Conservation (phyloP, 495 filamentous ascomycete species). For the Talaromyces trachyspermus region DNA sequence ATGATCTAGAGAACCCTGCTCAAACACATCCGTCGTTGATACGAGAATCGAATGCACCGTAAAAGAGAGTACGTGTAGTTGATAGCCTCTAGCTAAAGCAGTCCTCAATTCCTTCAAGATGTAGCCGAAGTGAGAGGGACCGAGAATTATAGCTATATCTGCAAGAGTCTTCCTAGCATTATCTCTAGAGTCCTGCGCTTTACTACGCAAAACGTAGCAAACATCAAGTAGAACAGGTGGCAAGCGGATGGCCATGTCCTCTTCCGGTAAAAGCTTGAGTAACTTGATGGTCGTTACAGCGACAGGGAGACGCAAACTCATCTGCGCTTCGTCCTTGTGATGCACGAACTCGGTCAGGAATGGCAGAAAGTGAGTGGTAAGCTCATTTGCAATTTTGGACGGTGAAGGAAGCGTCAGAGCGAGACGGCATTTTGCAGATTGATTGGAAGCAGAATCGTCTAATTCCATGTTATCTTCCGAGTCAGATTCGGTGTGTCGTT, state of each 20-base stretch:
- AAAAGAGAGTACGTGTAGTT: conserved; percentile 91
- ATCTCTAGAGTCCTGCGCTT: conserved; percentile 80
- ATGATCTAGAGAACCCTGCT: conserved; percentile 81
- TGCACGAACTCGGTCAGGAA: conserved; percentile 73
- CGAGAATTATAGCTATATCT: conserved; percentile 71
- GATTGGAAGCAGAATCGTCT: conserved; percentile 19
- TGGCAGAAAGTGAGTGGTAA: conserved; percentile 68
- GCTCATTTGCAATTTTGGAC: conserved; percentile 64
- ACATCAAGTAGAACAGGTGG: conserved; percentile 84
- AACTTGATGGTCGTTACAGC: conserved; percentile 82
- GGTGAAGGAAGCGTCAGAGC: conserved; percentile 58
- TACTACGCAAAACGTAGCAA: conserved; percentile 83
- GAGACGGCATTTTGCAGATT: conserved; percentile 39
- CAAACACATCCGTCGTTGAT: conserved; percentile 60
- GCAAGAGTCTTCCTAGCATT: conserved; percentile 81
- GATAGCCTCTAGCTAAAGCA: conserved; percentile 75
- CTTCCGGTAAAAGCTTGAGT: conserved; percentile 66
- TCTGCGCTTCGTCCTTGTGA: conserved; percentile 85
- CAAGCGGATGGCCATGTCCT: conserved; percentile 62
- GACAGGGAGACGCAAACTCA: conserved; percentile 83
- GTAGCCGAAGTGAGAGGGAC: conserved; percentile 77
- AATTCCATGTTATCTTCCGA: conserved; percentile 26
- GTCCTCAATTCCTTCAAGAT: conserved; percentile 86
- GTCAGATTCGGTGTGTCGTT: conserved; percentile 23
- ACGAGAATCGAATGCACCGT: conserved; percentile 91